Base-by-base conservation (phyloP, 768 basidiomycete species). In the Pisolithus microcarpus region DNA sequence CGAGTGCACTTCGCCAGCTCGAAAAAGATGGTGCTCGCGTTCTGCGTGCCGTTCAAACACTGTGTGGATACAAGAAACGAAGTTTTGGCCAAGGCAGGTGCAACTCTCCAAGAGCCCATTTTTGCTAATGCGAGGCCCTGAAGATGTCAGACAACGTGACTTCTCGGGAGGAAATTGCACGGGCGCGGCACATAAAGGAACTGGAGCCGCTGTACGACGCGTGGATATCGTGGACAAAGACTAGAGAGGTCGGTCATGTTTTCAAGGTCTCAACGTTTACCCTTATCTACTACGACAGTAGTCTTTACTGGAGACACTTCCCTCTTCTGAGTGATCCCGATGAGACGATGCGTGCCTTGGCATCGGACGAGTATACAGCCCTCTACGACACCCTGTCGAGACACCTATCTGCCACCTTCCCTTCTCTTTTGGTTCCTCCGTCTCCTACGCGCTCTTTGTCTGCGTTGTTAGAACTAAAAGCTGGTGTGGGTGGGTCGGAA, bases 401-500 rank as follows among this genome's bases (percentile, higher is more conserved):
- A 5, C 56, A 65, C 48, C 60, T 69, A 43, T 57, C 67, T 7
- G 55, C 58, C 1, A 79, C 75, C 0, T 82, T 94, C 58, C 89
- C 91, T 0, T 57, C 75, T 0, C 75, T 92, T 3, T 80, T 95
- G 51, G 74, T 89, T 2, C 91, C 90, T 0, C 70, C 81, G 0
- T 88, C 88, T 0, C 56, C 75, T 3, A 91, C 90, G 1, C 70
- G 71, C 0, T 65, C 77, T 3, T 71, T 90, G 15, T 85, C 87
- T 9, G 91, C 90, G 3, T 73, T 97, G 46, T 71, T 99, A 54
- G 95, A 98, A 59, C 72, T 98, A 44, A 95, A 95, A 60, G 81
- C 92, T 0, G 95, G 93, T 15, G 91, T 93, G 0, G 95, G 95
- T 0, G 95, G 95, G 0, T 82, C 84, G 0, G 95, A 99, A 65